These are phyloP conservation scores for Triticum urartu DNA, from an alignment of 176 grass and related monocot species.

Conservation along the genomic window DNA sequence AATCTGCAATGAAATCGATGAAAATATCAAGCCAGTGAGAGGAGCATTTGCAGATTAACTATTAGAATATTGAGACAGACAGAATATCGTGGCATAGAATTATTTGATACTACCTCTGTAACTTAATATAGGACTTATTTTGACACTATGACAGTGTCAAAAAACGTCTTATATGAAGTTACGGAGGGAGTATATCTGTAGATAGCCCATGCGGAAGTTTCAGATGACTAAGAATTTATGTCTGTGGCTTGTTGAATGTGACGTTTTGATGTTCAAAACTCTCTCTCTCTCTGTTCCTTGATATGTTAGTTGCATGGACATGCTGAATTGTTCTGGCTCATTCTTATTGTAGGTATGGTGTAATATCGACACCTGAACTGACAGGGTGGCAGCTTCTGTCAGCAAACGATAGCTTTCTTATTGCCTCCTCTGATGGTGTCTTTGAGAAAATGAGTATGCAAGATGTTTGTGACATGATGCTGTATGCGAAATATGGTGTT, in stretches of 20 bases:
- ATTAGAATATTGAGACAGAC: background rate
- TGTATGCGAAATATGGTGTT: constrained; percentile 54
- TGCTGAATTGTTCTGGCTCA: constrained; percentile 19
- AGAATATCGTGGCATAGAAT: background rate
- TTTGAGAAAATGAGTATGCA: constrained; percentile 89
- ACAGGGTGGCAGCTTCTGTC: constrained; percentile 75
- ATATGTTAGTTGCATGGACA: constrained; percentile 11
- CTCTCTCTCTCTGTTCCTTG: constrained; percentile 8
- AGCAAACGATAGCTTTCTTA: constrained; percentile 80
- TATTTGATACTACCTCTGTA: background rate
- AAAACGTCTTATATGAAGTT: too few relatives aligned
- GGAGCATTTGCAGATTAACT: background rate
- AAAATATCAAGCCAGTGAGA: background rate
- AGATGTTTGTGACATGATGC: constrained; percentile 82
- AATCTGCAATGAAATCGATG: background rate
- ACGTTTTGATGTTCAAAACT: background rate
- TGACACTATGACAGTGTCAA: too few relatives aligned
- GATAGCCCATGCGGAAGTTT: background rate
- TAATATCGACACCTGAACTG: constrained; percentile 87
- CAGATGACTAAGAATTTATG: background rate
- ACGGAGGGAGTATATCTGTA: background rate
- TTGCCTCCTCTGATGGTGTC: constrained; percentile 80
- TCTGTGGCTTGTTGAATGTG: background rate
- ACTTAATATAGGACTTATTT: too few relatives aligned
- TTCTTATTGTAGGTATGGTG: constrained; percentile 70